Percentiles rank a stretch among this genome's conserved stretches.
phyloP scores from a whole-genome alignment of 225 moss, liverwort and hornwort genomes.

The Polytrichum formosum region DNA sequence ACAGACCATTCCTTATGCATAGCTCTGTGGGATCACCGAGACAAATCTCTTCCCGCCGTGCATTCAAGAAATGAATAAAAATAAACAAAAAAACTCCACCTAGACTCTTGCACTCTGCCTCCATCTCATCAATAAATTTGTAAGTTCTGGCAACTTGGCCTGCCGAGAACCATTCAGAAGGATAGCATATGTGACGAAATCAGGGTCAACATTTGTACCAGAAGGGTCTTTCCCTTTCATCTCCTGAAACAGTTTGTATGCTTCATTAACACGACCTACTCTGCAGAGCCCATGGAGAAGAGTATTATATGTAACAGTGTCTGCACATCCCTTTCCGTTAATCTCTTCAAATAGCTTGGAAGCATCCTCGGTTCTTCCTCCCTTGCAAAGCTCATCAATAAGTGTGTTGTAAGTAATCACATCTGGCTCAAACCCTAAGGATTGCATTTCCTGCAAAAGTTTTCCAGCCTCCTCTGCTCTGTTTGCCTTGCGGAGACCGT shows the following conservation, averaged over 20 bases:
- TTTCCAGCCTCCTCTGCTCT: slow-evolving; percentile 44
- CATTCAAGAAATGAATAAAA: not conserved
- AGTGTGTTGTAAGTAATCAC: slow-evolving; percentile 68
- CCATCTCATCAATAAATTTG: slow-evolving; percentile 46
- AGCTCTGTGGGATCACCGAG: not conserved
- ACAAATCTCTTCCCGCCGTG: not conserved
- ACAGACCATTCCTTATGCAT: no score
- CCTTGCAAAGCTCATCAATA: slow-evolving; percentile 55
- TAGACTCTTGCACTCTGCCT: slow-evolving; percentile 34
- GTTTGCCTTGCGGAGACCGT: slow-evolving; percentile 59
- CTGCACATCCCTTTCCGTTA: slow-evolving; percentile 40
- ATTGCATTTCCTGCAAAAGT: slow-evolving; percentile 54
- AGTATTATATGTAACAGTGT: slow-evolving; percentile 58
- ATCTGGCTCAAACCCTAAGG: slow-evolving; percentile 50
- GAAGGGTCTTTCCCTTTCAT: slow-evolving; percentile 37
- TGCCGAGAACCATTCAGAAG: slow-evolving; percentile 47
- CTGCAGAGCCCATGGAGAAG: slow-evolving; percentile 52
- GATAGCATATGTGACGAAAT: slow-evolving; percentile 58
- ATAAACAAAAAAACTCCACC: slow-evolving; percentile 1
- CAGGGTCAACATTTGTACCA: slow-evolving; percentile 28
- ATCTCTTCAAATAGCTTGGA: slow-evolving; percentile 66
- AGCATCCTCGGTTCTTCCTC: slow-evolving; percentile 47
- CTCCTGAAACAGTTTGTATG: slow-evolving; percentile 48
- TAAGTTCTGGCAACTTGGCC: slow-evolving; percentile 39
- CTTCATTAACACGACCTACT: slow-evolving; percentile 50